phyloP scores from a whole-genome alignment of 192 early-diverging fungal species.

The Funneliformis geosporum region DNA sequence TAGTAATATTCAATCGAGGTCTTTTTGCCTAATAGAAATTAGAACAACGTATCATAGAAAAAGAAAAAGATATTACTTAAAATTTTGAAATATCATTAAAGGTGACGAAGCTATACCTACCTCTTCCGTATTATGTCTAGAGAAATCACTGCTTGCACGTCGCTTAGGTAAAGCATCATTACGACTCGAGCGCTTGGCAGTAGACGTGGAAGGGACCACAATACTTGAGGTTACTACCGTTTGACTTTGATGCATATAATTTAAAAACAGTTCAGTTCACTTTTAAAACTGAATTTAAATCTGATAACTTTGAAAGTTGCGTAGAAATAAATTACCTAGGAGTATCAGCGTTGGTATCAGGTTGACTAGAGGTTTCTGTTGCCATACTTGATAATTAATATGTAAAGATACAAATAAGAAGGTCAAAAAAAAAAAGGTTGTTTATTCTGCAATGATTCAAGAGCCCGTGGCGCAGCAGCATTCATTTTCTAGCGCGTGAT shows the following conservation, averaged over 20 bases:
- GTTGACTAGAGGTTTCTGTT: neutral
- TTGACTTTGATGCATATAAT: neutral
- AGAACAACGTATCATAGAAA: neutral
- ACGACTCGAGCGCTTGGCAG: conserved; percentile 3
- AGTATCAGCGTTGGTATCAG: neutral
- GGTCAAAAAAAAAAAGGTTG: too few species aligned
- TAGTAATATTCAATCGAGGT: conserved; percentile 42
- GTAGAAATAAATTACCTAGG: too few species aligned
- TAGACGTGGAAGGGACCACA: conserved; percentile 1
- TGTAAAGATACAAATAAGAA: too few species aligned
- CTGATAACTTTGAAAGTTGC: too few species aligned
- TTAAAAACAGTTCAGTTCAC: neutral
- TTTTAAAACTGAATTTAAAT: neutral
- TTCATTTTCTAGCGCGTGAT: too few species aligned
- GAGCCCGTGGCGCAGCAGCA: too few species aligned
- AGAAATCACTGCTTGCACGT: conserved; percentile 3
- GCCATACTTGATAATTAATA: neutral
- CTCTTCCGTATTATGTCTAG: conserved; percentile 5
- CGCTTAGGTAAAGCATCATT: conserved; percentile 8
- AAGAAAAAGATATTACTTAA: neutral
- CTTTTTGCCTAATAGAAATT: conserved; percentile 34
- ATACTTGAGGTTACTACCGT: conserved; percentile 20
- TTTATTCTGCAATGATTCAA: too few species aligned
- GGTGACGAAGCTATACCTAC: too few species aligned
- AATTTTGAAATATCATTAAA: neutral